Conservation (phyloP, 2,329 filamentous ascomycete genomes). For the Penicillium olsonii region DNA sequence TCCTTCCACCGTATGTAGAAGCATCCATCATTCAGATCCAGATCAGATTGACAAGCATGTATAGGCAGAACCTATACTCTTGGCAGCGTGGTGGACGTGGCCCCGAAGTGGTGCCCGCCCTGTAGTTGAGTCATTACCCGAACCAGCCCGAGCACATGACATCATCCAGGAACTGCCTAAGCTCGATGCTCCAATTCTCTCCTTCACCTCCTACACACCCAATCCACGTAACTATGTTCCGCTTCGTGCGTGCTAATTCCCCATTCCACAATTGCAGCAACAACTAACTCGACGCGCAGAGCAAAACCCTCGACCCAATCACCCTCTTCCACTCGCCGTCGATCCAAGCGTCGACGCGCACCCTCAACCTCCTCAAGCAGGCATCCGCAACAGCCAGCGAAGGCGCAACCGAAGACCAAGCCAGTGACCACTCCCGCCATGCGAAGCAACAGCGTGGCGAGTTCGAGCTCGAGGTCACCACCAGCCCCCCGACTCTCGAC, state of each 20-base stretch:
- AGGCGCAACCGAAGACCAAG: conserved; percentile 72
- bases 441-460: conserved; percentile 62
- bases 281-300: conserved; percentile 48
- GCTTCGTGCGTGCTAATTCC: conserved; percentile 21
- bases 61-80: no score
- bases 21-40: no score
- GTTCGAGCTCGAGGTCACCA: conserved; percentile 85
- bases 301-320: conserved; percentile 83
- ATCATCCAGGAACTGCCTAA: conserved; percentile 11
- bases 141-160: conserved; percentile 10
- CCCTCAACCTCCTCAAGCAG: conserved; percentile 77
- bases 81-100: no score
- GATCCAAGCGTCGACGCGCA: conserved; percentile 70
- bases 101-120: no score
- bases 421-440: conserved; percentile 65
- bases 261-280: neutral
- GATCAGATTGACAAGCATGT: no score
- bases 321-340: conserved; percentile 92
- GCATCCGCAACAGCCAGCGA: conserved; percentile 68
- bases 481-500: conserved; percentile 75
- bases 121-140: conserved; percentile 3
- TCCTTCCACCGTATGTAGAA: no score
- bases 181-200: neutral
- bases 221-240: conserved; percentile 24
- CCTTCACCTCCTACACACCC: neutral